A percentile compares a stretch with the other conserved stretches of the same genome.
Evolutionary conservation across 208 protist species (phyloP).

Genomic region (Phytomonas francai): DNA sequence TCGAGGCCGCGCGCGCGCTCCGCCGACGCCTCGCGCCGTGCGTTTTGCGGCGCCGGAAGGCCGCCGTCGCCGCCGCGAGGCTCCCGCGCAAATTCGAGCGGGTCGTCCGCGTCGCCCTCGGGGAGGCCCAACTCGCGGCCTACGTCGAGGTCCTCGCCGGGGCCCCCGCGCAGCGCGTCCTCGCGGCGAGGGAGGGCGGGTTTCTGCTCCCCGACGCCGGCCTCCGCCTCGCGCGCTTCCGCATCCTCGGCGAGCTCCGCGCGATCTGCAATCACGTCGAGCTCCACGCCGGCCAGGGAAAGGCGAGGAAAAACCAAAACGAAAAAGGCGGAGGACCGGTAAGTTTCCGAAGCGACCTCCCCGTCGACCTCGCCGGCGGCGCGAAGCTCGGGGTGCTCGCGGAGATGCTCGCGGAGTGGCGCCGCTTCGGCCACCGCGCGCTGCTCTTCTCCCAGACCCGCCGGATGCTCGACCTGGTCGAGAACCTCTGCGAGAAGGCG

Average conservation of each 20-base stretch:
- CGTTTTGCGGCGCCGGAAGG: constrained; percentile 94
- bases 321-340: constrained; percentile 1
- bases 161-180: constrained; percentile 57
- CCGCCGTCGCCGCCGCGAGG: constrained; percentile 70
- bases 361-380: constrained; percentile 55
- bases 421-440: constrained; percentile 87
- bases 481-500: constrained; percentile 80
- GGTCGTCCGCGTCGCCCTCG: constrained; percentile 94
- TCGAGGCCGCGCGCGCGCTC: constrained; percentile 91
- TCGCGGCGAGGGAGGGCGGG: not conserved
- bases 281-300: constrained; percentile 38
- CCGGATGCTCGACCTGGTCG: constrained; percentile 97
- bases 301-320: not conserved
- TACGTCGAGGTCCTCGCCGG: constrained; percentile 90
- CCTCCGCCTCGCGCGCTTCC: constrained; percentile 50
- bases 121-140: constrained; percentile 79
- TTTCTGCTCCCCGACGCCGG: constrained; percentile 13
- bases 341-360: constrained; percentile 68
- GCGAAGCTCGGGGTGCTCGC: constrained; percentile 92
- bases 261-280: constrained; percentile 81
- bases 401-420: constrained; percentile 91
- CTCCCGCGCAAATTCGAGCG: constrained; percentile 95
- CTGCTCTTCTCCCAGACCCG: constrained; percentile 96
- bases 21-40: constrained; percentile 93
- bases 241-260: constrained; percentile 61